A percentile compares a stretch with the other conserved stretches of the same genome.
phyloP scores from a whole-genome alignment of 371 early-diverging fungal species.

The Haplosporangium sp. region DNA sequence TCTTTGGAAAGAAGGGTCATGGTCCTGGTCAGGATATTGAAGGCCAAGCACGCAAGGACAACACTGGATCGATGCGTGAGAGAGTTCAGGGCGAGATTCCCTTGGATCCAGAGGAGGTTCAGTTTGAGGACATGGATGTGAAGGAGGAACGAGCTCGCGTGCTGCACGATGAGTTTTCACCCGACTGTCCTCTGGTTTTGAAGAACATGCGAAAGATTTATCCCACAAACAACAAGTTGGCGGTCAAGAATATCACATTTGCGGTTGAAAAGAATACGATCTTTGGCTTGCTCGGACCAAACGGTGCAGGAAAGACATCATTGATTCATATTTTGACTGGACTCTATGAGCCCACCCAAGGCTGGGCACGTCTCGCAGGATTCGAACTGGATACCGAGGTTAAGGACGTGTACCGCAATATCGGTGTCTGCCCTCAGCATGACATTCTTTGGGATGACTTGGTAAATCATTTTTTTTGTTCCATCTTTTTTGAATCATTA shows the following conservation, averaged over 20 bases:
- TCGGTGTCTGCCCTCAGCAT: conserved; percentile 82
- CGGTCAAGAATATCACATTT: conserved; percentile 74
- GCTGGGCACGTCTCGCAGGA: conserved; percentile 70
- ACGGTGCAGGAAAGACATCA: conserved; percentile 74
- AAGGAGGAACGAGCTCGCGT: conserved; percentile 65
- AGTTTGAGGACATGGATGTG: conserved; percentile 73
- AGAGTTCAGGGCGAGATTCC: conserved; percentile 49
- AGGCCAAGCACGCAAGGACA: conserved; percentile 30
- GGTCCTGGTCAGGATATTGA: conserved; percentile 21
- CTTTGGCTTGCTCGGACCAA: conserved; percentile 76
- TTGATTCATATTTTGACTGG: conserved; percentile 77
- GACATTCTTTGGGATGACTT: conserved; percentile 84
- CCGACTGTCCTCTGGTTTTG: conserved; percentile 64
- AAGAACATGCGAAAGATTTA: conserved; percentile 73
- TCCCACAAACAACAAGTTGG: conserved; percentile 64
- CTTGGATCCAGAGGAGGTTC: conserved; percentile 53
- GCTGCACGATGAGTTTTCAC: conserved; percentile 41
- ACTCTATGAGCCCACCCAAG: conserved; percentile 68
- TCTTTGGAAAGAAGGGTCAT: conserved; percentile 37
- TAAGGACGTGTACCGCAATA: conserved; percentile 69
- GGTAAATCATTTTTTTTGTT: conserved; percentile 12
- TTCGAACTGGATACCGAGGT: conserved; percentile 66
- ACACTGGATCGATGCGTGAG: conserved; percentile 34
- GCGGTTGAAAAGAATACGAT: conserved; percentile 67
- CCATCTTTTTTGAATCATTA: background rate